Percentiles rank a stretch among this genome's conserved stretches.
Evolutionary conservation across 2,329 filamentous ascomycete species (phyloP).

Genomic region (Phoma sp.): DNA sequence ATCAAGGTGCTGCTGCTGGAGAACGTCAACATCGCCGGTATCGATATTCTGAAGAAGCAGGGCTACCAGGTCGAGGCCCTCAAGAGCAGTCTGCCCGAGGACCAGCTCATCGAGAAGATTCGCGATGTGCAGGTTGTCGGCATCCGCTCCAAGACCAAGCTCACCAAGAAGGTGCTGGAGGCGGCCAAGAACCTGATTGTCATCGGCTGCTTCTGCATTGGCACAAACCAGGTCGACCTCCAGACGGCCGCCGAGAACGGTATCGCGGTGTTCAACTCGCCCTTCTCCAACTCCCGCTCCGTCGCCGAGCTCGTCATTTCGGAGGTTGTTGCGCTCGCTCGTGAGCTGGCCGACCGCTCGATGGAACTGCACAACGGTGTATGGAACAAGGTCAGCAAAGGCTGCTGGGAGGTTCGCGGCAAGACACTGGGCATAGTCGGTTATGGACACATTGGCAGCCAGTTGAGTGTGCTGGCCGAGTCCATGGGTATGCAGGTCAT

Average conservation of each 20-base stretch:
- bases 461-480: conserved; percentile 93
- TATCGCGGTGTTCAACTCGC: conserved; percentile 98
- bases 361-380: conserved; percentile 91
- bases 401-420: conserved; percentile 97
- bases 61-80: conserved; percentile 95
- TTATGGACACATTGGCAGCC: conserved; percentile 96
- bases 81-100: conserved; percentile 89
- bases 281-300: conserved; percentile 96
- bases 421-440: conserved; percentile 97
- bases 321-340: conserved; percentile 89
- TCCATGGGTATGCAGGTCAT: conserved; percentile 98
- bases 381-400: conserved; percentile 97
- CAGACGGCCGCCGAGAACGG: conserved; percentile 81
- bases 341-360: conserved; percentile 91
- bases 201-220: conserved; percentile 98
- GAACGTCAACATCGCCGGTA: conserved; percentile 92
- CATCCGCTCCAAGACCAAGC: conserved; percentile 96
- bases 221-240: conserved; percentile 93
- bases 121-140: conserved; percentile 97
- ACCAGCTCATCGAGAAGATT: conserved; percentile 96
- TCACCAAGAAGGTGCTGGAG: conserved; percentile 81
- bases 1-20: conserved; percentile 96
- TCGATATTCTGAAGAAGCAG: conserved; percentile 79
- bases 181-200: conserved; percentile 95
- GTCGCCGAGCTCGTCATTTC: conserved; percentile 95